These are phyloP conservation scores for Pichia thaimueangensis DNA, from an alignment of 805 yeast genomes.

Conservation along the genomic window DNA sequence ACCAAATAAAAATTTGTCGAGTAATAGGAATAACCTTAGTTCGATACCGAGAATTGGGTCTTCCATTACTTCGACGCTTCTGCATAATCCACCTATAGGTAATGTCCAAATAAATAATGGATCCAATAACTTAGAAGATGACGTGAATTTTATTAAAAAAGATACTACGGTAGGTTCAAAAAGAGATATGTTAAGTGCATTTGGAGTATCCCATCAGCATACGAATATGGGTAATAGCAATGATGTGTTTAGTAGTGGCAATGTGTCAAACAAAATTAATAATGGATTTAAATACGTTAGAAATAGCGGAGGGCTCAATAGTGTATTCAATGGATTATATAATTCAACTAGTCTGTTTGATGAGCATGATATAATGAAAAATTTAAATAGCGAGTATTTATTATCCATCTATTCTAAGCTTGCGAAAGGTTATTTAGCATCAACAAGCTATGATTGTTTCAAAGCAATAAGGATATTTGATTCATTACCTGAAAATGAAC, in stretches of 20 bases:
- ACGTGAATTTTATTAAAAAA: background rate
- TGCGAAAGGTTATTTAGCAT: constrained; percentile 56
- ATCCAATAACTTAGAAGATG: background rate
- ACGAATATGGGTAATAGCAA: background rate
- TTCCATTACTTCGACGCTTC: constrained; percentile 27
- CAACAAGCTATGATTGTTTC: constrained; percentile 65
- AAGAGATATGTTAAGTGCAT: constrained; percentile 6
- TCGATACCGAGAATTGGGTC: constrained; percentile 24
- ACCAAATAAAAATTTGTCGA: constrained; percentile 25
- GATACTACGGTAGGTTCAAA: background rate
- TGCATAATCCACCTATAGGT: constrained; percentile 5
- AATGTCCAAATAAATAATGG: background rate
- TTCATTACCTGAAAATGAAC: constrained; percentile 55
- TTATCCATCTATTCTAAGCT: constrained; percentile 43
- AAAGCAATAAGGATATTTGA: constrained; percentile 69
- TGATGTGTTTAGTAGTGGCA: background rate
- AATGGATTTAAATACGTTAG: constrained; percentile 6
- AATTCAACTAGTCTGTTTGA: constrained; percentile 4
- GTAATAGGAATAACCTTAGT: constrained; percentile 22
- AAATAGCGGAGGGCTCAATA: constrained; percentile 13
- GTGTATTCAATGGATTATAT: constrained; percentile 14
- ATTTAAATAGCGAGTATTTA: constrained; percentile 34
- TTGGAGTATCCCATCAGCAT: background rate
- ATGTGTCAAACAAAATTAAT: constrained; percentile 9
- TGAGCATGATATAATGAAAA: background rate